Base-by-base conservation (phyloP, 2,329 filamentous ascomycete species). In the Rosellinia necatrix region DNA sequence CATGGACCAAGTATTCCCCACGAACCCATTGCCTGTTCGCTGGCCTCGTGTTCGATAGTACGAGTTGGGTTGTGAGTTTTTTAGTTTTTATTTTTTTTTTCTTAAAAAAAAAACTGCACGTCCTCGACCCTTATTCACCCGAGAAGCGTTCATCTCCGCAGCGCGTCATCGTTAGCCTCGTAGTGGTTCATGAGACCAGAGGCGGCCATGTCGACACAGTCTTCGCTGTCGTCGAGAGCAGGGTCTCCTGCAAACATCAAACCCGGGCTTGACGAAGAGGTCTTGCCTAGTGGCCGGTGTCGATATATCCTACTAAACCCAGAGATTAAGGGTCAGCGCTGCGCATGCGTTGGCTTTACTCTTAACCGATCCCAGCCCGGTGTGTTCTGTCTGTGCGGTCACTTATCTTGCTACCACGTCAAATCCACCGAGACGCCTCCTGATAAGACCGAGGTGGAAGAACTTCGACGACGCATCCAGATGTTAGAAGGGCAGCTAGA, bases 341-440 rank as follows among this genome's bases (percentile, higher is more conserved):
- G 83, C 68, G 82, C 78, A 40, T 86, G 83, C 63, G 79, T 82
- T 58, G 75, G 78, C 57, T 86, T 86, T 68, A 78, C 78, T 4
- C 76, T 81, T 54, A 84, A 83, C 68, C 75, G 73, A 47, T 67
- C 73, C n/a, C 72, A 81, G 9, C 82, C 82, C 1, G 78, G 81
- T 32, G 80, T 81, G 49, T 77, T 73, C 17, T 86, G 83, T 63
- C 77, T 83, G 47, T 86, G 83, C 62, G 83, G 83, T 5, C 83
- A 86, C 65, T 76, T 83, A 49, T 80, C 82, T 29, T 85, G 82
- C 68, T 86, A 81, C 65, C 83, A 86, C 65, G 72, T 80, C 55
- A 74, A 76, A 60, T 75, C 75, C n/a, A 71, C 76, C 24, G 76
- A 81, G 50, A 68, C 71, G 10, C 71, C 76, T 6, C 68, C 70